Evolutionary conservation across 108 stramenopile genomes (phyloP), one percentile per base, ranked within the genome.

Genomic region (Seminavis robusta): DNA sequence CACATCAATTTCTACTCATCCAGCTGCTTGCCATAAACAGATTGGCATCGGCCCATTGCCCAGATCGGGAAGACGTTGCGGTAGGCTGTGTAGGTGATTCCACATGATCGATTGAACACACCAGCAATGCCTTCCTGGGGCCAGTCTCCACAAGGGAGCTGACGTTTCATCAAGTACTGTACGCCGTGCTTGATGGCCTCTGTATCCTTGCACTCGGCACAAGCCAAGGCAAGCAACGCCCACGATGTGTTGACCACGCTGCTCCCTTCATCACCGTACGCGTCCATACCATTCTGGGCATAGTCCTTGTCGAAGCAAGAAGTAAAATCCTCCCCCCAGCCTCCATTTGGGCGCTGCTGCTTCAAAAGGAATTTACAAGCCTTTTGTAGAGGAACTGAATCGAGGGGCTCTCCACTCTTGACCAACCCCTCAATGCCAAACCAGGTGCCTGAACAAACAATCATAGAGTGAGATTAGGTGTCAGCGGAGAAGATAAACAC

Each of bases 11-110:
- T n/a, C n/a, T 47, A 47, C 8, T 50, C 44, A 42, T 74, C 75
- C 28, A 81, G 39, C 5, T 37, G 58, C 36, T 74, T 69, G 43
- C 90, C 86, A 48, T 86, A 90, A 0, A 64, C 65, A 23, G 68
- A 78, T 51, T 48, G 55, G 49, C 90, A 99, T 45, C 95, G 81
- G 34, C 94, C 96, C 41, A 99, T 69, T 3, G 98, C 98, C 98
- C 98, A 99, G 55, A 99, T 90, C 37, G 98, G 97, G 73, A 98
- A 99, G 10, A 98, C 79, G 68, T 99, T 99, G 33, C 98, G 84
- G 67, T 99, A 99, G 7, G 92, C 85, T n/a, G 97, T 96, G 83
- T 99, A 99, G 8, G 98, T 96, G 65, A 99, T 99, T 32, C 97
- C 96, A 66, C 95, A 95, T 23, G 91, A 84, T 55, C 97, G 85